Conservation (phyloP, 1,284 basidiomycete species). For the Cryptococcus depauperatus region DNA sequence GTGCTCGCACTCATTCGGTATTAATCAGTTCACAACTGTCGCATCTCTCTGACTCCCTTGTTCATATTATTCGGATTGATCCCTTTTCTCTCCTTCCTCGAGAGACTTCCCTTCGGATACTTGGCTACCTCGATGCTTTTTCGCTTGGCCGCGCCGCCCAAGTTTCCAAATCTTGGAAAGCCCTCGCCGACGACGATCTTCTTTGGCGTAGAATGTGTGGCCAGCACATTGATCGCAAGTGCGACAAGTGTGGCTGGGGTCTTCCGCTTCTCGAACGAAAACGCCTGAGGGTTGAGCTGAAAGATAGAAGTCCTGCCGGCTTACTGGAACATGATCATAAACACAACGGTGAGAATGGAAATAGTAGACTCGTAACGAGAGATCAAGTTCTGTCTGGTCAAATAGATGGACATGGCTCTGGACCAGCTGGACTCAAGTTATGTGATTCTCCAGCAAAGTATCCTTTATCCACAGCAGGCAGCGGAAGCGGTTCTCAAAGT, state of each 20-base stretch:
- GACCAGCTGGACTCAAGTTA: conserved; percentile 9
- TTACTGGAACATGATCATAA: conserved; percentile 33
- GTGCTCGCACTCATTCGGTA: no score
- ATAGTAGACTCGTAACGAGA: conserved; percentile 9
- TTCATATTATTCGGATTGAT: conserved; percentile 87
- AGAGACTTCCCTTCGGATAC: conserved; percentile 81
- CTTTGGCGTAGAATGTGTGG: conserved; percentile 97
- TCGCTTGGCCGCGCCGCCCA: conserved; percentile 94
- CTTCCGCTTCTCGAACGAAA: conserved; percentile 71
- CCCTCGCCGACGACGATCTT: conserved; percentile 88
- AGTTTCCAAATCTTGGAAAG: conserved; percentile 78
- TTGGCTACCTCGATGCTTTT: conserved; percentile 88
- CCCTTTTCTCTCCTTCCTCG: conserved; percentile 86
- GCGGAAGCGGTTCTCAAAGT: neutral
- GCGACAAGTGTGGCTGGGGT: conserved; percentile 96
- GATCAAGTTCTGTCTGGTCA: conserved; percentile 10
- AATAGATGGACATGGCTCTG: neutral
- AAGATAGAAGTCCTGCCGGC: conserved; percentile 36
- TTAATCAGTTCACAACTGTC: conserved; percentile 79
- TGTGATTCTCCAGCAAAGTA: conserved; percentile 14
- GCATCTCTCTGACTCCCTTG: conserved; percentile 83
- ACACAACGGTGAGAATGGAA: conserved; percentile 16
- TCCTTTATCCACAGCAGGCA: neutral
- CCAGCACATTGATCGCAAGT: conserved; percentile 97
- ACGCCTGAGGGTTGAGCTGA: conserved; percentile 43